phyloP scores from a whole-genome alignment of 108 stramenopile species.

The Chaetoceros tenuissimus region DNA sequence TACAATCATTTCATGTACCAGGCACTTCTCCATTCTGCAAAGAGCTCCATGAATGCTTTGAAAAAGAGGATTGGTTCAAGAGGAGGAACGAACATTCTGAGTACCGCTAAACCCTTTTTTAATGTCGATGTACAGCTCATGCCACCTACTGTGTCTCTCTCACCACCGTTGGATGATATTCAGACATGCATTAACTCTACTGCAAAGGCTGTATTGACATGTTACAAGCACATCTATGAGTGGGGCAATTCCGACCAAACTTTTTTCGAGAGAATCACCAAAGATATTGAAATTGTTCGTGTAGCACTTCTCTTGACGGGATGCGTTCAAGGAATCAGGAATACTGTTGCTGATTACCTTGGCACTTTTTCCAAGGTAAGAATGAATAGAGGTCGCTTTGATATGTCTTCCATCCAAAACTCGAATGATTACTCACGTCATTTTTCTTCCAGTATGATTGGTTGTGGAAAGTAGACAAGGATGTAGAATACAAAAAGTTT shows the following conservation, averaged over 20 bases:
- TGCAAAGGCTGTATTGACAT: slow-evolving; percentile 75
- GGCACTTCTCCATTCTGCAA: slow-evolving; percentile 77
- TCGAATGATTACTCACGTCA: background rate
- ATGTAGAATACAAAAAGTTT: slow-evolving; percentile 68
- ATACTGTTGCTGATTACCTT: slow-evolving; percentile 82
- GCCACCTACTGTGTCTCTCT: slow-evolving; percentile 56
- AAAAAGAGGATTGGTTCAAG: slow-evolving; percentile 74
- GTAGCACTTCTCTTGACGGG: slow-evolving; percentile 85
- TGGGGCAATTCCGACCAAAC: slow-evolving; percentile 44
- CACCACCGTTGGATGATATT: slow-evolving; percentile 80
- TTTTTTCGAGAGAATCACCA: slow-evolving; percentile 85
- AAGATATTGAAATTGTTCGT: slow-evolving; percentile 85
- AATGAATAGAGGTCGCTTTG: background rate
- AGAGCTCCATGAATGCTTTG: slow-evolving; percentile 83
- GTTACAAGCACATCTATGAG: slow-evolving; percentile 75
- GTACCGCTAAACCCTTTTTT: slow-evolving; percentile 66
- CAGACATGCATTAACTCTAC: slow-evolving; percentile 83
- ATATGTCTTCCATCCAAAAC: slow-evolving; percentile 2
- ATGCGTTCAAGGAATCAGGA: slow-evolving; percentile 78
- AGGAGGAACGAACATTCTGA: slow-evolving; percentile 40
- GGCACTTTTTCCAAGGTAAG: slow-evolving; percentile 33
- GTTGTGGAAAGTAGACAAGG: slow-evolving; percentile 86
- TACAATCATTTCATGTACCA: slow-evolving; percentile 93
- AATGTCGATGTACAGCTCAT: slow-evolving; percentile 84
- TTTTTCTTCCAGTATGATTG: slow-evolving; percentile 60